Conservation (phyloP, 176 grass and related monocot species). For the Dendrocalamus sinicus region DNA sequence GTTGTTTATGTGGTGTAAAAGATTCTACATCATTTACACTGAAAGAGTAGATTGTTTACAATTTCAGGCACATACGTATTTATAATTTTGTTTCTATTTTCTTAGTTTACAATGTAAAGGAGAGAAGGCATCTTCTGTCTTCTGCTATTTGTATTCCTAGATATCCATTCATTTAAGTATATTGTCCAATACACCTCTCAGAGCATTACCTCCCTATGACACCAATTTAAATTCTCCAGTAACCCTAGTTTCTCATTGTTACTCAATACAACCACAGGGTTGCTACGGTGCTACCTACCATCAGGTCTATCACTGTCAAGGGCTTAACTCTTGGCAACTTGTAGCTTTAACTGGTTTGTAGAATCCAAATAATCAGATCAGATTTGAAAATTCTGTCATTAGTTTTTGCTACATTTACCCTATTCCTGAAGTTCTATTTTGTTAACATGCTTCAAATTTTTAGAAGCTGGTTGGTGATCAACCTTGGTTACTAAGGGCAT, state of each 20-base stretch:
- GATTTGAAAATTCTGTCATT: neutral
- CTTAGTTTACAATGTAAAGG: neutral
- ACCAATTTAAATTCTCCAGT: neutral
- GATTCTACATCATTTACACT: neutral
- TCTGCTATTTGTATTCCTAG: neutral
- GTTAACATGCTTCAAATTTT: neutral
- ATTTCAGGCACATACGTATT: neutral
- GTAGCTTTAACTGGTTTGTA: neutral
- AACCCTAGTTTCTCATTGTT: neutral
- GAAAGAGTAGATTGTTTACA: neutral
- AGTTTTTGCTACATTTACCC: neutral
- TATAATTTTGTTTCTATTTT: slow-evolving; percentile 8
- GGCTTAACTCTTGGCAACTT: neutral
- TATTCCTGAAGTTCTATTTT: neutral
- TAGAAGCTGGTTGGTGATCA: neutral
- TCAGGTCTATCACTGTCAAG: neutral
- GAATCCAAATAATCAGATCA: neutral
- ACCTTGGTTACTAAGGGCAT: neutral
- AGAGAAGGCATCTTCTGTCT: neutral
- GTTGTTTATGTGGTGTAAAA: slow-evolving; percentile 3
- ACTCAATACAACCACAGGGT: neutral
- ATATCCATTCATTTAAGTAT: neutral
- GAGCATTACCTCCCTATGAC: neutral
- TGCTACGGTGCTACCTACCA: neutral
- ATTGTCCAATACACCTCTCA: neutral